Percentiles rank a stretch among this genome's conserved stretches.
phyloP scores from a whole-genome alignment of 176 grass and related monocot species.

The Poa pratensis region DNA sequence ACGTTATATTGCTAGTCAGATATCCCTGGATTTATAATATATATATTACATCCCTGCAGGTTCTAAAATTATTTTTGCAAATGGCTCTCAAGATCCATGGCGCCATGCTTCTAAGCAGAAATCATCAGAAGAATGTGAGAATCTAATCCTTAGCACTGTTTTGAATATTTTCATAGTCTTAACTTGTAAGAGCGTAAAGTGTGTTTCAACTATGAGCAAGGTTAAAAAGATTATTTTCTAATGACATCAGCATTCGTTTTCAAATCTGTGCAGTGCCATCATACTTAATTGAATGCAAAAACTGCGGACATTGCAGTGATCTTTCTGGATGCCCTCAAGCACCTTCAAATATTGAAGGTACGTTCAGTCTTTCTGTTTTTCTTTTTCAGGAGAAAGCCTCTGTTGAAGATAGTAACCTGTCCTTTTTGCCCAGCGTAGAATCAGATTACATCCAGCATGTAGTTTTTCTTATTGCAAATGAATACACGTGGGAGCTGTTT shows the following conservation, averaged over 20 bases:
- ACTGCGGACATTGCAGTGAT: slow-evolving; percentile 92
- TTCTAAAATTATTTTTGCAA: slow-evolving; percentile 92
- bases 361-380: slow-evolving; percentile 17
- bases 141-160: slow-evolving; percentile 10
- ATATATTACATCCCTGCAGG: slow-evolving; percentile 46
- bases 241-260: slow-evolving; percentile 7
- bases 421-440: not conserved
- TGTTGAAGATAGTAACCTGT: slow-evolving; percentile 23
- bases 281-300: slow-evolving; percentile 83
- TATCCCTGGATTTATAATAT: not conserved
- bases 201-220: slow-evolving; percentile 2
- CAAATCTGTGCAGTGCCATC: slow-evolving; percentile 78
- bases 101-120: slow-evolving; percentile 96
- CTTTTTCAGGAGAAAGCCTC: not conserved
- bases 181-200: not conserved
- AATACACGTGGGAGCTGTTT: not conserved
- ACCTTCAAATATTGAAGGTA: slow-evolving; percentile 95
- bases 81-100: slow-evolving; percentile 97
- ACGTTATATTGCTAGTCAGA: not conserved
- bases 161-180: slow-evolving; percentile 15
- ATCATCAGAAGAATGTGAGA: slow-evolving; percentile 78
- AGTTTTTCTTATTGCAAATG: not conserved
- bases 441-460: slow-evolving; percentile 4
- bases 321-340: slow-evolving; percentile 91
- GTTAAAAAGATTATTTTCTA: slow-evolving; percentile 6